phyloP scores from a whole-genome alignment of 257 asterid genomes.

The Lycium ferocissimum region DNA sequence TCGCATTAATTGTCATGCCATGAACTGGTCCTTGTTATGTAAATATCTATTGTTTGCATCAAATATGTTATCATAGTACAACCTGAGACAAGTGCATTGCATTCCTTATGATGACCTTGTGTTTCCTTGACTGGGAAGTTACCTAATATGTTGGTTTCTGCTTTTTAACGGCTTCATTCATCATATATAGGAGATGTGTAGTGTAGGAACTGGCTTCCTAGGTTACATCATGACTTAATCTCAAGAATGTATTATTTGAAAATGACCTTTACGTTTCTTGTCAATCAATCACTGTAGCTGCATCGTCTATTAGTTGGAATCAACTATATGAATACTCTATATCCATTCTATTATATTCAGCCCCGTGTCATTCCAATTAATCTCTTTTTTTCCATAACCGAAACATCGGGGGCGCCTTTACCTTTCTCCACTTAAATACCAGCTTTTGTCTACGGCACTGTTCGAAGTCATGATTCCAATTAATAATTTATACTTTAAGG shows the following conservation, averaged over 20 bases:
- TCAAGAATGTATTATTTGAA: conserved; percentile 1
- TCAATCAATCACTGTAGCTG: background rate
- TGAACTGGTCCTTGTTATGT: conserved; percentile 12
- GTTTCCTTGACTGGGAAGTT: background rate
- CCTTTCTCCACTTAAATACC: conserved; percentile 5
- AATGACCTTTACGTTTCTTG: background rate
- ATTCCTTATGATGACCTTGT: background rate
- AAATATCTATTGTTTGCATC: background rate
- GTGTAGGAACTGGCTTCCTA: background rate
- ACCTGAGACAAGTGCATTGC: background rate
- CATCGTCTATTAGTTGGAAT: background rate
- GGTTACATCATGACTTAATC: conserved; percentile 10
- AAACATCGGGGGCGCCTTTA: background rate
- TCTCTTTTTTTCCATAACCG: background rate
- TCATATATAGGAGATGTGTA: background rate
- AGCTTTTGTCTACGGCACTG: background rate
- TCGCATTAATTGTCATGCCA: background rate
- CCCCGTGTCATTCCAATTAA: background rate
- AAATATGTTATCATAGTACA: background rate
- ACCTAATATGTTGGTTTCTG: background rate
- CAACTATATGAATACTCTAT: background rate
- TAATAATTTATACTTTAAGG: background rate
- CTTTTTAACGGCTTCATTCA: background rate
- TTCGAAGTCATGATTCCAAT: background rate
- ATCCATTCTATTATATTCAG: background rate